Conservation (phyloP, 2,329 filamentous ascomycete species). For the Sodiomyces alkalinus region DNA sequence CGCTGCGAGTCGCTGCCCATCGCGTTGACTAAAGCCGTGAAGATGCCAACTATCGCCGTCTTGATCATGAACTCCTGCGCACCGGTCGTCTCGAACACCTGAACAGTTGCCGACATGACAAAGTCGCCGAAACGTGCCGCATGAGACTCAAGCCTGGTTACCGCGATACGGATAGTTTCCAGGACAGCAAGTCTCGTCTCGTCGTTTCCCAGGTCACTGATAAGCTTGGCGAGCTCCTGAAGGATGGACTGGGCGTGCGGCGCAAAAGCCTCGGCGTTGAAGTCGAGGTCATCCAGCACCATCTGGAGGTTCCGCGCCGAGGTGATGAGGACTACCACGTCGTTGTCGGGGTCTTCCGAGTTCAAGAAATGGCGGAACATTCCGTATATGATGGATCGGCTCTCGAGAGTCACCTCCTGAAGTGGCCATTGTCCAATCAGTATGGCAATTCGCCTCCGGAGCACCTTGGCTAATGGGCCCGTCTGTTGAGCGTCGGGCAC, state of each 20-base stretch:
- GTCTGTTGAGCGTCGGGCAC: slow-evolving; percentile 59
- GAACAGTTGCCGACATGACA: slow-evolving; percentile 66
- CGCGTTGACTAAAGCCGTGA: slow-evolving; percentile 71
- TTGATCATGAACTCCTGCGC: slow-evolving; percentile 81
- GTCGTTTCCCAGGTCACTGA: slow-evolving; percentile 63
- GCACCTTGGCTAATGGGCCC: slow-evolving; percentile 54
- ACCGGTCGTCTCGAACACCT: slow-evolving; percentile 71
- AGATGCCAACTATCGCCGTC: slow-evolving; percentile 76
- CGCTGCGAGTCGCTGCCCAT: slow-evolving; percentile 64
- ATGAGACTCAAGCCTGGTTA: slow-evolving; percentile 65
- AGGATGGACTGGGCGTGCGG: slow-evolving; percentile 66
- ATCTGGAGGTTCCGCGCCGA: slow-evolving; percentile 72
- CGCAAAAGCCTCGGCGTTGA: slow-evolving; percentile 56
- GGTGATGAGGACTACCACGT: slow-evolving; percentile 82
- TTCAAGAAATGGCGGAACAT: slow-evolving; percentile 81
- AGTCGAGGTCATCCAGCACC: slow-evolving; percentile 74
- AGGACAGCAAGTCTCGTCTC: slow-evolving; percentile 86
- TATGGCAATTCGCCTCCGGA: slow-evolving; percentile 78
- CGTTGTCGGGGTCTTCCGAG: slow-evolving; percentile 62
- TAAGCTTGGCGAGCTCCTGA: slow-evolving; percentile 57
- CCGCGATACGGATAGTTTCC: slow-evolving; percentile 69
- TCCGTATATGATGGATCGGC: slow-evolving; percentile 64
- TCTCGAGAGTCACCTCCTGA: slow-evolving; percentile 54
- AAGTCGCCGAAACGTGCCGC: slow-evolving; percentile 57
- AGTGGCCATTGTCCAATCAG: slow-evolving; percentile 81